Base-by-base conservation (phyloP, 257 asterid species). In the Orobanche coerulescens region DNA sequence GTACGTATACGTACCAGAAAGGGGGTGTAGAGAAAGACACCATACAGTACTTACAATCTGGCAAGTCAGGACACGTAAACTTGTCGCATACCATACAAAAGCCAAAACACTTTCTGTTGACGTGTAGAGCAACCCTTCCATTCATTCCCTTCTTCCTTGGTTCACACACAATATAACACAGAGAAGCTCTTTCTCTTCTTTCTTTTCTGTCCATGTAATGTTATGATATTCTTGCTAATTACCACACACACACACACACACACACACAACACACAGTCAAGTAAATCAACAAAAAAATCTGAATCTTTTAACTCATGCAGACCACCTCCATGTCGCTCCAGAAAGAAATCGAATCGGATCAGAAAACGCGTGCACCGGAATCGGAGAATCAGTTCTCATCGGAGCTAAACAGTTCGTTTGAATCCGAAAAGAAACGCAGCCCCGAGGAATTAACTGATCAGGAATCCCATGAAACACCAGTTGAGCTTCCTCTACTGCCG, bases 41-140 rank as follows among this genome's bases (percentile, higher is more conserved):
- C 83, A 81, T 81, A 75, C 66, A 73, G 42, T 83, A 62, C 51
- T 52, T 66, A 62, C 52, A 60, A 63, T 65, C 53, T 5, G 44
- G 67, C 22, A 18, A 54, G 4, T 70, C 54, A 19, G 19, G 78
- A 73, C 88, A 82, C 87, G 91, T 86, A 75, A 73, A 71, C 18
- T 69, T 77, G 81, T 73, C 82, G 20, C 73, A 16, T 67, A 71
- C 96, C 95, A 84, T 83, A 72, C 76, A 76, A 62, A 66, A 33
- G 5, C 10, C 2, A 55, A 12, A 18, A 24, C 69, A 19, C 71
- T 43, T 70, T 55, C 33, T 6, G 33, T 46, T 51, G 85, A 82
- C 91, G 88, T 87, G 87, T 68, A 82, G 68, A 49, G 81, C 9
- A 64, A 62, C 33, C 16, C 70, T 74, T 75, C 90, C 92, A 81